Base-by-base conservation (phyloP, 345 rosid species). In the Leavenworthia alabamica region DNA sequence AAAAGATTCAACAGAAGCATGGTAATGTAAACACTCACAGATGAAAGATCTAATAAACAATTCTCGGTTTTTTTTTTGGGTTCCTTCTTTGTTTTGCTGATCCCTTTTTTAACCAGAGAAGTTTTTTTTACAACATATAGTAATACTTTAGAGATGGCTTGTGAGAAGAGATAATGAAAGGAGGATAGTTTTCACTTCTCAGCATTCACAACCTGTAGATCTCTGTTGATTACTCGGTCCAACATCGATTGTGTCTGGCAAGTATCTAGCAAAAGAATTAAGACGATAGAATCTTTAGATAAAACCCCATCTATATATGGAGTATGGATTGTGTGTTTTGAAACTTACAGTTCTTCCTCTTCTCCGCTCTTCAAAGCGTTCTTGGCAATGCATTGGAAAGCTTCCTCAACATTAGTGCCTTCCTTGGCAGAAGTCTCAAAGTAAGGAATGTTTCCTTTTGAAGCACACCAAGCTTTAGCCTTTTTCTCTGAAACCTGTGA, bases 371-470 rank as follows among this genome's bases (percentile, higher is more conserved):
- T 90, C 59, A 86, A 61, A 12, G 99, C 97, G 74, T 94, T 77
- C 83, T 88, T 86, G 8, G 97, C 96, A 71, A 90, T 89, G 87
- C 91, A 82, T 49, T 83, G 86, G 76, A 93, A 93, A 76, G 96
- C 97, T 79, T 90, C 97, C 69, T 93, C 99, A 29, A 93, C 99
- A 47, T 93, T 90, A 61, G 89, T 66, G 24, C 97, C 96, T 79
- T 90, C 99, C 70, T 93, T 93, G 5, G 99, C 99, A 65, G 99
- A 93, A 51, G 99, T 93, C 76, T 93, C 99, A 75, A 87, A 93
- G 76, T 93, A 93, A 11, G 96, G 96, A 58, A 90, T 93, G 69
- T 93, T 90, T 43, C 97, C 96, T 79, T 93, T 93, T 3, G 95
- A 86, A 60, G 96, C 96, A 77, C 99, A 93, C 97, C 99, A 93